phyloP scores from a whole-genome alignment of 2,329 filamentous ascomycete species.

The Neurospora crassa region DNA sequence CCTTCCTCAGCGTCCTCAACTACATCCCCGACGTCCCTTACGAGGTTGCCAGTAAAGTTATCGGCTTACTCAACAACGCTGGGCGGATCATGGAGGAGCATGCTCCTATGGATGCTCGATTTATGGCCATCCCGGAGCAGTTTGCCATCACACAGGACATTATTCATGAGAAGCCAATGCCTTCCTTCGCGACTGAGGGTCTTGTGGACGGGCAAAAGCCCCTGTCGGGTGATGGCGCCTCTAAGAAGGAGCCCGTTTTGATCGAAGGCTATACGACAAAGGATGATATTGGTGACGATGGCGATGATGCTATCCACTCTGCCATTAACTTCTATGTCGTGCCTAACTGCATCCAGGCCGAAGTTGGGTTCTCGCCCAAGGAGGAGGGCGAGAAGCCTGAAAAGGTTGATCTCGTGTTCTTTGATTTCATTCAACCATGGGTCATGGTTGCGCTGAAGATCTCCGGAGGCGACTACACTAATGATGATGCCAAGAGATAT shows the following conservation, averaged over 20 bases:
- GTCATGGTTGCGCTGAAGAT: conserved; percentile 64
- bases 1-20: conserved; percentile 71
- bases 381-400: conserved; percentile 41
- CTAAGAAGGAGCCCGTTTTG: conserved; percentile 32
- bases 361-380: conserved; percentile 48
- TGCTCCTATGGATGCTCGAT: conserved; percentile 29
- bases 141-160: conserved; percentile 20
- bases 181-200: conserved; percentile 6
- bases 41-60: conserved; percentile 58
- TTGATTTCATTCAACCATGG: conserved; percentile 84
- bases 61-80: conserved; percentile 47
- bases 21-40: conserved; percentile 78
- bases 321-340: conserved; percentile 64
- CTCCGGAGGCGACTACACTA: conserved; percentile 39
- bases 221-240: conserved; percentile 17
- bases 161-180: conserved; percentile 18
- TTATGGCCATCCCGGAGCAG: conserved; percentile 42
- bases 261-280: conserved; percentile 74
- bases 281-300: conserved; percentile 74
- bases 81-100: conserved; percentile 34
- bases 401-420: conserved; percentile 78
- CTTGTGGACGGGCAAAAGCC: conserved; percentile 21
- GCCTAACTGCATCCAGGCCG: conserved; percentile 74
- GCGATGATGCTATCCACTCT: conserved; percentile 82
- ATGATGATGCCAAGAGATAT: conserved; percentile 40